Percentiles rank a stretch among this genome's conserved stretches.
Evolutionary conservation across 768 basidiomycete genomes (phyloP).

Genomic region (Psilocybe cubensis): DNA sequence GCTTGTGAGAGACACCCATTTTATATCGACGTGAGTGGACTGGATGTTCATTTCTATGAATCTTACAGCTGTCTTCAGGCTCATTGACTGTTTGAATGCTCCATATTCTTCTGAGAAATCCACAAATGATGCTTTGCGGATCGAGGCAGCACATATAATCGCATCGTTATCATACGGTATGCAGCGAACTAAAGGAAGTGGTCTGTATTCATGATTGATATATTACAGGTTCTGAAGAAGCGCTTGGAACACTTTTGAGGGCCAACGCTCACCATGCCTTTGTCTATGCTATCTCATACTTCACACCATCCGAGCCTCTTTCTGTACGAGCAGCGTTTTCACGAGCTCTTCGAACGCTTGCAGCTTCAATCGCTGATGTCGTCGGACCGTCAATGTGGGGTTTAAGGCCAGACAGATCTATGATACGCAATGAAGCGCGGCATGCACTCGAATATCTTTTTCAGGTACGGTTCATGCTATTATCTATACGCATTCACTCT

Average conservation of each 20-base stretch:
- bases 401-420: conserved; percentile 46
- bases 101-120: conserved; percentile 27
- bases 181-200: neutral
- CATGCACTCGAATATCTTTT: conserved; percentile 63
- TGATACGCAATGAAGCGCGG: conserved; percentile 53
- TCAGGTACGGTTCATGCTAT: conserved; percentile 41
- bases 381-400: conserved; percentile 76
- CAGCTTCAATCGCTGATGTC: conserved; percentile 63
- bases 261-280: conserved; percentile 63
- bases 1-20: conserved; percentile 57
- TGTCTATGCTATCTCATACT: conserved; percentile 60
- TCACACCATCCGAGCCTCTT: conserved; percentile 39
- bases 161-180: conserved; percentile 74
- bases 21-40: conserved; percentile 55
- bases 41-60: conserved; percentile 5
- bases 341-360: conserved; percentile 64
- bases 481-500: conserved; percentile 2
- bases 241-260: conserved; percentile 58
- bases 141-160: conserved; percentile 77
- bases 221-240: conserved; percentile 58
- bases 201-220: neutral
- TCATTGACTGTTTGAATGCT: conserved; percentile 62
- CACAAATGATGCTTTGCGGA: conserved; percentile 52
- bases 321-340: conserved; percentile 59
- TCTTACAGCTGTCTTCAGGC: conserved; percentile 9